Base-by-base conservation (phyloP, 176 grass and related monocot genomes). In the Hordeum marinum region DNA sequence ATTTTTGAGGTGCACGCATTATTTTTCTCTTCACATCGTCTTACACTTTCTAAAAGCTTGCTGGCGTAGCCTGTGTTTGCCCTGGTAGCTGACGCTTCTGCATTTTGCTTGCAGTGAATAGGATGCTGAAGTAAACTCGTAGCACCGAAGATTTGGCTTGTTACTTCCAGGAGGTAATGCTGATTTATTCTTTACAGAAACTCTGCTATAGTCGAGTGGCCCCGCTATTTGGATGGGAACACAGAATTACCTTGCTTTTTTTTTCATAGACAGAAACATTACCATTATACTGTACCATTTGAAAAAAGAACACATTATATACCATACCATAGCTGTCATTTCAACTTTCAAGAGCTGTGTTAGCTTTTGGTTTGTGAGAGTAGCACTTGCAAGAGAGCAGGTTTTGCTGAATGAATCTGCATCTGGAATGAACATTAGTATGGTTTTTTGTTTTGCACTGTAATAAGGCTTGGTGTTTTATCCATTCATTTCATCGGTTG, bases 1-100 rank as follows among this genome's bases (percentile, higher is more conserved):
- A 93, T 45, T 46, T 91, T 67, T 90, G 80, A 94, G 79, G 79
- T 90, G 77, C 9, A 4, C 4, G 1, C 26, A 8, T 50, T 74
- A 18, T 3, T 48, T 39, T 23, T 8, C 15, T 21, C 20, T 21
- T 21, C 2, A 4, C 15, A 67, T 77, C 35, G 9, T 55, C 1
- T 68, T 81, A 11, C 9, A 0, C 37, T 10, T 52, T 12, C 67
- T 7, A n/a, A n/a, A 18, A 15, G 17, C 48, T 52, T 52, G 48
- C 6, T 0, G 48, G 5, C 7, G 17, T 60, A 84, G 17, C 24
- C 10, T 75, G 55, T 1, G 5, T 27, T 64, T 27, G 69, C 75
- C 34, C 64, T 29, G 75, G n/a, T 68, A 72, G 6, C 78, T 76
- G n/a, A 81, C 77, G 10, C 26, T 24, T 45, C 21, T 80, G 42